Evolutionary conservation across 2,329 filamentous ascomycete genomes (phyloP), one percentile per base, ranked within the genome.

Genomic region (Periconia macrospinosa): DNA sequence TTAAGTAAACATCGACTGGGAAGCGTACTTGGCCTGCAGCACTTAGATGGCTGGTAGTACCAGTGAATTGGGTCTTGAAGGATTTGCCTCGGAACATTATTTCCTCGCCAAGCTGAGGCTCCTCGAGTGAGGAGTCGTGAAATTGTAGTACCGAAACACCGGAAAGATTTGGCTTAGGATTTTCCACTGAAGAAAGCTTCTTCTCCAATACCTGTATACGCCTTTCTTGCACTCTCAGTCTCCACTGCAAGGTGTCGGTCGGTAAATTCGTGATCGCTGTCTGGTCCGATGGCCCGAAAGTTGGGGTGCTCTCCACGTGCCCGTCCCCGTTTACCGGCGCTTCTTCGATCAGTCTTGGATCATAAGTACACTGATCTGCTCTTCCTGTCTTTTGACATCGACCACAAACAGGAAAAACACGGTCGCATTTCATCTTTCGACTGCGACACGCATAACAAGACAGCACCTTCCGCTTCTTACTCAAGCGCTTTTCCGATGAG

Each of bases 361-460:
- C 66, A 52, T 79, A 79, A 6, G 74, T 67, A 55, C 77, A 79
- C 44, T 72, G 70, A 10, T 74, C 67, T 6, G 73, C 67, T 53
- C 77, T 66, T 42, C 77, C 77, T 43, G 75, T 74, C 55, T 73
- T 78, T 19, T 72, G 68, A 51, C 77, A 79, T 41, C 77, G 67
- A 37, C 74, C 72, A 52, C 77, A 79, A 2, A 77, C 71, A 33
- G 77, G 77, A 56, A 75, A 72, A 5, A 72, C 67, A 40, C 77
- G 74, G 58, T 79, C 77, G 59, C 77, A 79, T 58, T 78, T 77
- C 58, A 79, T 73, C 58, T 79, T 79, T n/a, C 77, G 69, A 42
- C 71, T 71, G 47, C 77, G 72, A 65, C 77, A 79, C 13, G 77
- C 74, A 56, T 75, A 77, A 56, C 77, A 79, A 2, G 77, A 79